Percentiles rank a stretch among this genome's conserved stretches.
Conservation (phyloP, 1,284 basidiomycete genomes). For the Cerrena zonata region DNA sequence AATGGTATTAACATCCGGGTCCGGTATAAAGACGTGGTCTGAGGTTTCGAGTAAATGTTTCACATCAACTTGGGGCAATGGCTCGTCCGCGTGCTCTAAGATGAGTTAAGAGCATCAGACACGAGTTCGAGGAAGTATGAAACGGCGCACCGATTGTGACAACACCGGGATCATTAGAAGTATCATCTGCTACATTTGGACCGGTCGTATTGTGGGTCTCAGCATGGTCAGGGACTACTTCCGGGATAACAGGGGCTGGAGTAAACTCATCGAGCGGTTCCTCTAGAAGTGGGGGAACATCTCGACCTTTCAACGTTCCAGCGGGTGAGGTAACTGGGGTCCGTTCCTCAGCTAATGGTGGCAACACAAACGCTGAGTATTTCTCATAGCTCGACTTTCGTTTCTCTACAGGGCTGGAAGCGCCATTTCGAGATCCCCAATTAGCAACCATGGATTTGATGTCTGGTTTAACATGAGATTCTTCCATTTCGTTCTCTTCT, state of each 20-base stretch:
- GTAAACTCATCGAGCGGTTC: too few species aligned
- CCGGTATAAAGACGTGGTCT: slow-evolving; percentile 23
- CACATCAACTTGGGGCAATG: slow-evolving; percentile 48
- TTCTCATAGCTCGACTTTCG: slow-evolving; percentile 62
- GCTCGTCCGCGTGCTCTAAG: slow-evolving; percentile 38
- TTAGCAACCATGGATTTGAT: slow-evolving; percentile 22
- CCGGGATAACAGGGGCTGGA: too few species aligned
- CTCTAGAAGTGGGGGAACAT: neutral
- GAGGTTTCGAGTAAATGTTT: slow-evolving; percentile 35
- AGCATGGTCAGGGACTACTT: too few species aligned
- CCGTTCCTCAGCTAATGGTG: slow-evolving; percentile 60
- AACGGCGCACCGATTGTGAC: neutral
- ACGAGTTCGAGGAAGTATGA: neutral
- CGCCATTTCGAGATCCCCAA: slow-evolving; percentile 17
- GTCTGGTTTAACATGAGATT: slow-evolving; percentile 14
- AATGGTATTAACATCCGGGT: slow-evolving; percentile 46
- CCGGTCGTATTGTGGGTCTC: too few species aligned
- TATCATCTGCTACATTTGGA: too few species aligned
- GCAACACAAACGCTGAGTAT: slow-evolving; percentile 56
- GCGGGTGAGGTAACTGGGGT: slow-evolving; percentile 55
- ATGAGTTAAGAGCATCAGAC: neutral
- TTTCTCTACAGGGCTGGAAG: slow-evolving; percentile 36
- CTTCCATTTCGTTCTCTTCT: slow-evolving; percentile 5
- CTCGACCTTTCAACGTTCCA: slow-evolving; percentile 41
- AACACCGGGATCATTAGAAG: neutral